phyloP scores from a whole-genome alignment of 345 rosid genomes.

The Cochlearia excelsa region DNA sequence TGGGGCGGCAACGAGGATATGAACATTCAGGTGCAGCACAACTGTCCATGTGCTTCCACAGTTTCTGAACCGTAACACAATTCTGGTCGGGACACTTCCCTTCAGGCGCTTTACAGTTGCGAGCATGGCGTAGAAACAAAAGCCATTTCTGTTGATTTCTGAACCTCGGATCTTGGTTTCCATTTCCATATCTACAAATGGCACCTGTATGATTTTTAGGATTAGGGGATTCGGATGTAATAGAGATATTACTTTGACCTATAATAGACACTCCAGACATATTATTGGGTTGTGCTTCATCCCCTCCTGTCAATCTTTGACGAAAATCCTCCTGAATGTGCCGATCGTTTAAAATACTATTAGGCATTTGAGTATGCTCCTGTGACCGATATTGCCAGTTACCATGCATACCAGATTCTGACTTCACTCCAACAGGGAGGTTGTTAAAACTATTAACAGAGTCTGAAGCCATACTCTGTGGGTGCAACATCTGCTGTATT shows the following conservation, averaged over 20 bases:
- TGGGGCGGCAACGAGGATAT: constrained; percentile 76
- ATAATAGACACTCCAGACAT: constrained; percentile 59
- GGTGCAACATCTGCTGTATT: constrained; percentile 64
- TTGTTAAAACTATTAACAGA: constrained; percentile 52
- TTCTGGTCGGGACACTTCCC: constrained; percentile 70
- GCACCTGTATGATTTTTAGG: constrained; percentile 39
- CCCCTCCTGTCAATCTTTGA: constrained; percentile 67
- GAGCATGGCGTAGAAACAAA: constrained; percentile 85
- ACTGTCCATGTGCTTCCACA: constrained; percentile 77
- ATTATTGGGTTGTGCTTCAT: constrained; percentile 78
- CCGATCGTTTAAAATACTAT: constrained; percentile 55
- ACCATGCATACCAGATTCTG: constrained; percentile 56
- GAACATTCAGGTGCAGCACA: constrained; percentile 59
- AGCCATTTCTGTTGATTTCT: constrained; percentile 88
- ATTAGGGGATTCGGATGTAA: constrained; percentile 44
- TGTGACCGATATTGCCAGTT: constrained; percentile 66
- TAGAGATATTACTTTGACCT: constrained; percentile 45
- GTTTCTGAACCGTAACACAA: constrained; percentile 64
- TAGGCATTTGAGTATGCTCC: constrained; percentile 47
- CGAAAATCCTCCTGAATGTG: constrained; percentile 74
- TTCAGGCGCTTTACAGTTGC: constrained; percentile 77
- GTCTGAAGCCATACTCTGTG: constrained; percentile 55
- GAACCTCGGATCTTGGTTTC: constrained; percentile 64
- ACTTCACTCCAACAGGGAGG: constrained; percentile 51
- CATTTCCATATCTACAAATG: constrained; percentile 52